phyloP scores from a whole-genome alignment of 2,329 filamentous ascomycete species.

The Clarireedia paspali region DNA sequence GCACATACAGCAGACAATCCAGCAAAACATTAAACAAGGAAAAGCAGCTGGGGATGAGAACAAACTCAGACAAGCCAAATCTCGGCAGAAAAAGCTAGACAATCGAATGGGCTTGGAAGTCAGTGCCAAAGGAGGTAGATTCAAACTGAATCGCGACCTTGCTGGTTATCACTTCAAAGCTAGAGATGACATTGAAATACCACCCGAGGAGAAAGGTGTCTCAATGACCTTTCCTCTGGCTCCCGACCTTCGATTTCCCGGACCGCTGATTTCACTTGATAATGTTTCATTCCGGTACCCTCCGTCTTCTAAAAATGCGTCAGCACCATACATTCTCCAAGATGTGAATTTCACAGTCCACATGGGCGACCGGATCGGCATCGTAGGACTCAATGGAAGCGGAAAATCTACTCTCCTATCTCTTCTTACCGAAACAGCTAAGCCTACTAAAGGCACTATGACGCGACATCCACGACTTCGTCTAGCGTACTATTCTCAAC shows the following conservation, averaged over 20 bases:
- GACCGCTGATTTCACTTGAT: constrained; percentile 65
- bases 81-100: constrained; percentile 76
- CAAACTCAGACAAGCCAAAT: constrained; percentile 78
- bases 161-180: constrained; percentile 50
- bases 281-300: constrained; percentile 59
- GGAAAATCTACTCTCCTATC: constrained; percentile 76
- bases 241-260: constrained; percentile 65
- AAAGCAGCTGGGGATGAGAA: constrained; percentile 76
- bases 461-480: constrained; percentile 61
- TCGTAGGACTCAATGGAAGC: constrained; percentile 72
- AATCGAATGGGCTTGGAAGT: constrained; percentile 73
- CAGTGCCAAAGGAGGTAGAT: constrained; percentile 61
- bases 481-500: constrained; percentile 73
- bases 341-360: constrained; percentile 62
- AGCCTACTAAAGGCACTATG: constrained; percentile 53
- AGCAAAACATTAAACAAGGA: constrained; percentile 65
- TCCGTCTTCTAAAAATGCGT: constrained; percentile 20
- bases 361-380: constrained; percentile 64
- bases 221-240: constrained; percentile 53
- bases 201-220: constrained; percentile 51
- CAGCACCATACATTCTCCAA: constrained; percentile 43
- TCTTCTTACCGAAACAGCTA: constrained; percentile 54
- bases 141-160: constrained; percentile 73
- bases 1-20: constrained; percentile 73
- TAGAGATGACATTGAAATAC: constrained; percentile 65